phyloP scores from a whole-genome alignment of 768 basidiomycete species.

The Termitomyces sp. region DNA sequence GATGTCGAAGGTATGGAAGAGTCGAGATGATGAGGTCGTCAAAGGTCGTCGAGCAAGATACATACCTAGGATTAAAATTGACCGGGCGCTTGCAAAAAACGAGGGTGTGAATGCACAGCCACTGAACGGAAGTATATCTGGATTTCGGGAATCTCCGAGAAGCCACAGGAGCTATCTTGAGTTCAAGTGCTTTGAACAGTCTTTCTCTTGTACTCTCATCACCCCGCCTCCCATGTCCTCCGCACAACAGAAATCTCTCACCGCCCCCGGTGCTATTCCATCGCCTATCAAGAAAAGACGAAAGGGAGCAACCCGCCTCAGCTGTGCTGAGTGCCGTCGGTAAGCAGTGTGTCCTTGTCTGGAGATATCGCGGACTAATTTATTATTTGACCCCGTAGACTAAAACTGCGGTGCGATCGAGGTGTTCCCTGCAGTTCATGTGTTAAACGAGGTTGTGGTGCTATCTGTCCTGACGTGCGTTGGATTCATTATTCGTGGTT shows the following conservation, averaged over 20 bases:
- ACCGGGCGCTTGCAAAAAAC: neutral
- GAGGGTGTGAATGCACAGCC: constrained; percentile 7
- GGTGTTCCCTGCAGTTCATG: constrained; percentile 76
- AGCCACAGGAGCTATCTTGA: constrained; percentile 12
- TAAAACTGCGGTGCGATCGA: constrained; percentile 75
- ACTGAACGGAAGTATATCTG: constrained; percentile 18
- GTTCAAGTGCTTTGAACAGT: neutral
- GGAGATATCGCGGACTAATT: neutral
- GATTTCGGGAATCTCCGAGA: constrained; percentile 16
- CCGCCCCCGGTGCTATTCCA: constrained; percentile 16
- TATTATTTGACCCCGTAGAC: constrained; percentile 39
- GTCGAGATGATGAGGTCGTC: neutral
- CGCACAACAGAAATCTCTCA: constrained; percentile 26
- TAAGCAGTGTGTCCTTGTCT: constrained; percentile 24
- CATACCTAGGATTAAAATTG: neutral
- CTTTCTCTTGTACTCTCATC: constrained; percentile 21
- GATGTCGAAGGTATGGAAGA: neutral
- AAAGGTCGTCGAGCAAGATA: neutral
- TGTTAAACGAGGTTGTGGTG: constrained; percentile 74
- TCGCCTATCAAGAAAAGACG: constrained; percentile 52
- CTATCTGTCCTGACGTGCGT: constrained; percentile 78
- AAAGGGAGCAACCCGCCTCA: constrained; percentile 73
- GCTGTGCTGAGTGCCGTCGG: constrained; percentile 81
- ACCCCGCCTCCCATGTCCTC: constrained; percentile 30
- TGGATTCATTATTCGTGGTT: neutral